Conservation (phyloP, 768 basidiomycete genomes). For the Mycena latifolia region DNA sequence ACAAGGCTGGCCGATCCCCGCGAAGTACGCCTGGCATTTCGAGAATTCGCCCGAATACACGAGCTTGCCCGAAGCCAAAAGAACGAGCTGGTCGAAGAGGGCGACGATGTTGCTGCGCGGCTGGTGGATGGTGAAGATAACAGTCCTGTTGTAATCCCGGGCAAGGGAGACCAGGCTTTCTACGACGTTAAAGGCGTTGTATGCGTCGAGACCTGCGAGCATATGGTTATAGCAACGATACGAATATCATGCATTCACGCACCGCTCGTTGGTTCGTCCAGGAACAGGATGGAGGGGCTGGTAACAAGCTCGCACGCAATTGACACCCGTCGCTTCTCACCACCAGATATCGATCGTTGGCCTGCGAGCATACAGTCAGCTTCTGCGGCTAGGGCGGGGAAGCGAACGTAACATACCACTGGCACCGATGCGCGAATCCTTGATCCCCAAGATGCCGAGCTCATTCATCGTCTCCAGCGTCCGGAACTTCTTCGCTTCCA, state of each 20-base stretch:
- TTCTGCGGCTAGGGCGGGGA: neutral
- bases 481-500: conserved; percentile 94
- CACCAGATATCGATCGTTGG: conserved; percentile 93
- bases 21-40: conserved; percentile 86
- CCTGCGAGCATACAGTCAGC: conserved; percentile 55
- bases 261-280: conserved; percentile 98
- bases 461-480: conserved; percentile 98
- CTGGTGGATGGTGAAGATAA: conserved; percentile 98
- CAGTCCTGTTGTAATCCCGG: conserved; percentile 90
- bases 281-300: conserved; percentile 93
- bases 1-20: conserved; percentile 82
- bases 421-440: conserved; percentile 90
- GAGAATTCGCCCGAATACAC: conserved; percentile 87
- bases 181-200: conserved; percentile 95
- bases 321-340: conserved; percentile 96
- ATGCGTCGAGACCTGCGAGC: conserved; percentile 86
- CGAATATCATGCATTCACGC: conserved; percentile 39
- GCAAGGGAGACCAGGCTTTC: conserved; percentile 90
- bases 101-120: conserved; percentile 98
- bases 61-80: conserved; percentile 86
- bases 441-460: conserved; percentile 92
- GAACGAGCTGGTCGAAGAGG: conserved; percentile 91
- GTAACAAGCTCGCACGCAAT: conserved; percentile 99
- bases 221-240: conserved; percentile 1
- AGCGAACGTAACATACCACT: conserved; percentile 64